Evolutionary conservation across 1,284 basidiomycete genomes (phyloP).

Genomic region (Tilletia horrida): DNA sequence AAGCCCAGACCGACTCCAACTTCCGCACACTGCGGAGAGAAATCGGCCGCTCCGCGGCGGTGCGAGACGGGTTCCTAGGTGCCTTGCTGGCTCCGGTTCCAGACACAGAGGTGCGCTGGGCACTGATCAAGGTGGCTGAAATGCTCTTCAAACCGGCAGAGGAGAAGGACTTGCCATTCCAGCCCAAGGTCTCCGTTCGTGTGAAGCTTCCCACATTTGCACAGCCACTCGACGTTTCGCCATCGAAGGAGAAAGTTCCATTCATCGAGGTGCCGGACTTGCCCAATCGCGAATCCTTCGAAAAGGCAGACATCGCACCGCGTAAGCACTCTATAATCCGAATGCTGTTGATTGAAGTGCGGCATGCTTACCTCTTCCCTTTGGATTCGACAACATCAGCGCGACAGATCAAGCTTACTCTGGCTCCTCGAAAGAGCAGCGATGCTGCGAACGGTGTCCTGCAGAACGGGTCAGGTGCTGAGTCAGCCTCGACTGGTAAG

Average conservation of each 20-base stretch:
- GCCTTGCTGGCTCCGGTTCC: conserved; percentile 57
- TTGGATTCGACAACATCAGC: conserved; percentile 22
- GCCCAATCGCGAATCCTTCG: conserved; percentile 8
- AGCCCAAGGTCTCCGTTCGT: conserved; percentile 57
- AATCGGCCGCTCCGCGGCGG: conserved; percentile 49
- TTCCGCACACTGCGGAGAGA: conserved; percentile 48
- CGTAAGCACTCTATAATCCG: neutral
- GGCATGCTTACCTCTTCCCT: neutral
- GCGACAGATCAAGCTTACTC: conserved; percentile 13
- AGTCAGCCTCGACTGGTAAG: conserved; percentile 25
- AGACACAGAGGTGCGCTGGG: conserved; percentile 85
- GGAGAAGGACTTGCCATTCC: conserved; percentile 43
- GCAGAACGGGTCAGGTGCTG: neutral
- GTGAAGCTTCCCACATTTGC: conserved; percentile 9
- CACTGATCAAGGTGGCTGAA: conserved; percentile 85
- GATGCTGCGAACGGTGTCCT: neutral
- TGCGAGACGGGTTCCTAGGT: conserved; percentile 50
- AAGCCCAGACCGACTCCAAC: conserved; percentile 61
- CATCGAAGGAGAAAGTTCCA: neutral
- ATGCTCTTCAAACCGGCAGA: conserved; percentile 70
- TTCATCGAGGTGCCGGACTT: conserved; percentile 14
- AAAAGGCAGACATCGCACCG: conserved; percentile 4
- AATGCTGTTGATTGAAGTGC: conserved; percentile 20
- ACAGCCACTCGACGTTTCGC: neutral
- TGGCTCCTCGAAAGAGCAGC: conserved; percentile 6